phyloP scores from a whole-genome alignment of 305 asterid species.

The Striga hermonthica region DNA sequence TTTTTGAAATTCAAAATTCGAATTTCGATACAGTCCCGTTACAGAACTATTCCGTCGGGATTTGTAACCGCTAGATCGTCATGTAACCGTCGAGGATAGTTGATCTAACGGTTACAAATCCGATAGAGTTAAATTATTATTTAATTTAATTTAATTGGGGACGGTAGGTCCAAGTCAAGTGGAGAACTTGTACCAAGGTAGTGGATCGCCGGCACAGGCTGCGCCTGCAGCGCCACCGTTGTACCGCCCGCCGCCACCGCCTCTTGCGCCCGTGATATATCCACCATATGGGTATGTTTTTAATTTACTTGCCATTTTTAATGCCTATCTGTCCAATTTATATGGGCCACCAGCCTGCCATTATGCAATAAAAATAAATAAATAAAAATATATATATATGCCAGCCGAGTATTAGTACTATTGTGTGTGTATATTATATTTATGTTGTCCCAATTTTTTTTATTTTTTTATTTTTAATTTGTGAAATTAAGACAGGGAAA shows the following conservation, averaged over 20 bases:
- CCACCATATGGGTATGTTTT: slow-evolving; percentile 82
- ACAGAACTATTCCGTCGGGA: no score
- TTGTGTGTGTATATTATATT: not conserved
- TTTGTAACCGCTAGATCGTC: no score
- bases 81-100: no score
- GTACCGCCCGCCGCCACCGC: slow-evolving; percentile 47
- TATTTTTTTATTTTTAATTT: not conserved
- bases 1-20: not conserved
- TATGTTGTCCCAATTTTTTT: slow-evolving; percentile 30
- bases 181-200: slow-evolving; percentile 56
- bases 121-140: not conserved
- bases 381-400: slow-evolving; percentile 36
- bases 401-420: slow-evolving; percentile 44
- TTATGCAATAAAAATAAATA: slow-evolving; percentile 33
- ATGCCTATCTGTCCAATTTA: slow-evolving; percentile 34
- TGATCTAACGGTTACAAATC: not conserved
- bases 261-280: slow-evolving; percentile 63
- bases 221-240: slow-evolving; percentile 36
- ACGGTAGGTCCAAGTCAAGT: slow-evolving; percentile 67
- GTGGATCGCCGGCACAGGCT: slow-evolving; percentile 33
- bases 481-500: not conserved
- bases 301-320: slow-evolving; percentile 16
- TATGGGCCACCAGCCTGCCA: slow-evolving; percentile 46
- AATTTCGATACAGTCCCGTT: no score
- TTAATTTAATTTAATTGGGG: not conserved